Percentiles rank a stretch among this genome's conserved stretches.
Conservation (phyloP, 108 stramenopile genomes). For the Nitzschia inconspicua region DNA sequence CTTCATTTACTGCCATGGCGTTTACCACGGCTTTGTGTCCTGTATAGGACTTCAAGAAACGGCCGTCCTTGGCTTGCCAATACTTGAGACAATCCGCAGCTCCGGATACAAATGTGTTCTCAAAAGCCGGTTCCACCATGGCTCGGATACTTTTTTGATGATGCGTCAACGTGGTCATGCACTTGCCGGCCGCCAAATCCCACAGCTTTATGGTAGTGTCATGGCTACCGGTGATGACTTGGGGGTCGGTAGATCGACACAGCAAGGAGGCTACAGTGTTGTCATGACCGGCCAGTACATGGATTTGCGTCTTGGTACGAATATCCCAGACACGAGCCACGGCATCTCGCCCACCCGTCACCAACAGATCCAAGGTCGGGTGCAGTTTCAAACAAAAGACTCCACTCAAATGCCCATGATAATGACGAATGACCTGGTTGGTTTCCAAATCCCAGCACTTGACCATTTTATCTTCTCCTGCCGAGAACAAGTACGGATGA, state of each 20-base stretch:
- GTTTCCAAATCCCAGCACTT: conserved; percentile 99
- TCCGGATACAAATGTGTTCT: conserved; percentile 94
- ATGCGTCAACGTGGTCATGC: conserved; percentile 96
- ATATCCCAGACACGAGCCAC: conserved; percentile 99
- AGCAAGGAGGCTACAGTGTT: conserved; percentile 89
- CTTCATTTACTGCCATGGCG: conserved; percentile 93
- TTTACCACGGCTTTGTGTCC: conserved; percentile 96
- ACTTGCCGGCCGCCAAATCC: conserved; percentile 98
- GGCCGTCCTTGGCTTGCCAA: conserved; percentile 94
- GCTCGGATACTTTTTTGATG: conserved; percentile 97
- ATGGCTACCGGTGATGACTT: conserved; percentile 94
- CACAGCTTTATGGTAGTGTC: conserved; percentile 97
- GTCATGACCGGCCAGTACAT: conserved; percentile 92
- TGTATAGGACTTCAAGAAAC: conserved; percentile 85
- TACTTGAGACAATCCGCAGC: conserved; percentile 96
- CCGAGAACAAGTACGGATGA: conserved; percentile 97
- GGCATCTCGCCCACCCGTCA: conserved; percentile 98
- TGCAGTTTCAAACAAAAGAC: conserved; percentile 93
- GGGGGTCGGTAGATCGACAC: conserved; percentile 94
- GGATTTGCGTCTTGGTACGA: conserved; percentile 92
- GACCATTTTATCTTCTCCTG: conserved; percentile 98
- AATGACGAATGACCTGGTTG: conserved; percentile 98
- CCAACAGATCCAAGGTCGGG: conserved; percentile 95
- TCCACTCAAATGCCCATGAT: conserved; percentile 97
- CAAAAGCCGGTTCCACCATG: conserved; percentile 79